These are phyloP conservation scores for Backusella mclennaniae DNA, from an alignment of 192 early-diverging fungal genomes.

Conservation along the genomic window DNA sequence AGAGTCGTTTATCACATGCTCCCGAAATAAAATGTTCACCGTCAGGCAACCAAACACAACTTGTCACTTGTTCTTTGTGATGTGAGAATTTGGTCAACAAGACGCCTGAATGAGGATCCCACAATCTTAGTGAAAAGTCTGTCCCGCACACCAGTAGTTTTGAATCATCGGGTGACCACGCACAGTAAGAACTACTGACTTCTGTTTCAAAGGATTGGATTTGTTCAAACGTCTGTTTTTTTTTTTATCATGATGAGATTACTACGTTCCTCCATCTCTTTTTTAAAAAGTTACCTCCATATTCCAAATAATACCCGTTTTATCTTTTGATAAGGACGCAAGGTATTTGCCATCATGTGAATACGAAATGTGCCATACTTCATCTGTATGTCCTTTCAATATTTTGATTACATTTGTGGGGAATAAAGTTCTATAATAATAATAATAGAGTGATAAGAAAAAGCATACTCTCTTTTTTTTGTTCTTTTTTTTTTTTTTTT, in stretches of 20 bases:
- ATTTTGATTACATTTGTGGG: slow-evolving; percentile 62
- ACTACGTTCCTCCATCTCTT: no score
- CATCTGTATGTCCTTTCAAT: slow-evolving; percentile 75
- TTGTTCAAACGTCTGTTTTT: slow-evolving; percentile 51
- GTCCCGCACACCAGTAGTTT: slow-evolving; percentile 76
- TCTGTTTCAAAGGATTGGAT: slow-evolving; percentile 63
- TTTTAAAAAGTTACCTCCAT: slow-evolving; percentile 45
- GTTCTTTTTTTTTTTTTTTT: background rate
- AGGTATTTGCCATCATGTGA: slow-evolving; percentile 85
- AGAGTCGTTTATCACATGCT: slow-evolving; percentile 72
- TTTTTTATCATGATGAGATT: background rate
- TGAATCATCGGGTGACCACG: slow-evolving; percentile 88
- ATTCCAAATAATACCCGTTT: slow-evolving; percentile 87
- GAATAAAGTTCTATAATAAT: slow-evolving; percentile 33
- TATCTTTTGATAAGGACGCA: slow-evolving; percentile 91
- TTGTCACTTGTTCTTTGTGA: slow-evolving; percentile 77
- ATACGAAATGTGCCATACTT: slow-evolving; percentile 96
- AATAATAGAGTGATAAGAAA: background rate
- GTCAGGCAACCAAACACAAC: slow-evolving; percentile 89
- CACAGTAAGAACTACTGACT: slow-evolving; percentile 76
- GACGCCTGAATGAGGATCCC: slow-evolving; percentile 73
- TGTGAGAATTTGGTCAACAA: slow-evolving; percentile 56
- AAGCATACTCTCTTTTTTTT: background rate
- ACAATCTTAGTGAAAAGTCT: slow-evolving; percentile 78
- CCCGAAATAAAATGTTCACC: slow-evolving; percentile 83